Base-by-base conservation (phyloP, 768 basidiomycete species). In the Russula foetens region DNA sequence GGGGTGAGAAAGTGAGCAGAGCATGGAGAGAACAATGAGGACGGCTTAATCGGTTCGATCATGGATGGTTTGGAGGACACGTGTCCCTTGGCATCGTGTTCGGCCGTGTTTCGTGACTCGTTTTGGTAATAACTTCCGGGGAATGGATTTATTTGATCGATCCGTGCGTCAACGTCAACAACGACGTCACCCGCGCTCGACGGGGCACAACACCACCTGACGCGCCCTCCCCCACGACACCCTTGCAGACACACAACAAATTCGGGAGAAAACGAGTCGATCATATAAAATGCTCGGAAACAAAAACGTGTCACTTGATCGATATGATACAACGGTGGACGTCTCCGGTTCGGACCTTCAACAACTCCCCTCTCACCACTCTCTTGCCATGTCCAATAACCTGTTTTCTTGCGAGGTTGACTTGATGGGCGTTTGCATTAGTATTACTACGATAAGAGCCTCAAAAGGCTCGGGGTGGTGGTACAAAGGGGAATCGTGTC, bases 1-100 rank as follows among this genome's bases (percentile, higher is more conserved):
- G 0, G 76, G 75, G 62, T 74, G 73, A 15, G 65, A 31, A 15
- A 75, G 74, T 0, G 62, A 46, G 43, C 60, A 24, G n/a, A n/a
- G n/a, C n/a, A 33, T 53, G 33, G 52, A 24, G 38, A 24, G 28
- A 53, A 38, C 12, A 28, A 59, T 53, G 51, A 53, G 28, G 35
- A 24, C 46, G 46, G 31, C 53, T 47, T 60, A 43, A 56, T 31
- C 59, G 33, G 48, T 38, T 50, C 12, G 41, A 60, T 60, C 59
- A 33, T 33, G 49, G 4, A 12, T 2, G 2, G 11, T 12, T 7
- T 35, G 35, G 35, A 35, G 9, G 11, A 35, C 35, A 35, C 9
- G 35, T 52, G 51, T 41, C n/a, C 29, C 28, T 29, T 48, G 47
- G 21, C 23, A 33, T 56, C 33, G 31, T 38, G 17, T 3, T 31